Percentiles rank a stretch among this genome's conserved stretches.
phyloP scores from a whole-genome alignment of 306 rosid species.

The Glycyrrhiza uralensis region DNA sequence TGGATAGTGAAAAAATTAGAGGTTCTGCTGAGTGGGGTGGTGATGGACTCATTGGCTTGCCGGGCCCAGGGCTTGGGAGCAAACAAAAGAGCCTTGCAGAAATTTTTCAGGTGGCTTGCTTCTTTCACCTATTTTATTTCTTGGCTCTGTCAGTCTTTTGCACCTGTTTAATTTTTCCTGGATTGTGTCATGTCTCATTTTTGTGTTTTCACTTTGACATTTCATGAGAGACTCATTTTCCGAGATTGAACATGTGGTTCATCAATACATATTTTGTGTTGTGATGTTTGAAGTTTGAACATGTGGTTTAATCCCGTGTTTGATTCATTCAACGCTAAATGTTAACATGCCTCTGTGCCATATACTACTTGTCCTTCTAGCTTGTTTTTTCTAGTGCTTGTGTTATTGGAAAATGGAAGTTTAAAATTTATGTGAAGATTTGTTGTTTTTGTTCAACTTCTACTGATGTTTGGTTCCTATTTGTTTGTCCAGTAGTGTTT shows the following conservation, averaged over 20 bases:
- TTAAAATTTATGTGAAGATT: neutral
- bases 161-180: neutral
- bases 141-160: neutral
- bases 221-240: neutral
- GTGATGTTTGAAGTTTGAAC: neutral
- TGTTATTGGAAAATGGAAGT: neutral
- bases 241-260: conserved; percentile 36
- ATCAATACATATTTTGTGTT: neutral
- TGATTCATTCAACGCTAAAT: neutral
- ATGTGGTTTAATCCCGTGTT: neutral
- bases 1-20: conserved; percentile 45
- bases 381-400: neutral
- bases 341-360: neutral
- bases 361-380: neutral
- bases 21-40: conserved; percentile 74
- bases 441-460: neutral
- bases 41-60: conserved; percentile 76
- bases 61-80: conserved; percentile 69
- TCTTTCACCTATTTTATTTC: neutral
- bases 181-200: neutral
- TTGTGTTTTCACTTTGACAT: neutral
- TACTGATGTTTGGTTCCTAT: neutral
- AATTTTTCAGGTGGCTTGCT: conserved; percentile 73
- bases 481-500: neutral
- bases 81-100: conserved; percentile 85